Evolutionary conservation across 2,329 filamentous ascomycete genomes (phyloP).

Genomic region (Blastomyces silverae): DNA sequence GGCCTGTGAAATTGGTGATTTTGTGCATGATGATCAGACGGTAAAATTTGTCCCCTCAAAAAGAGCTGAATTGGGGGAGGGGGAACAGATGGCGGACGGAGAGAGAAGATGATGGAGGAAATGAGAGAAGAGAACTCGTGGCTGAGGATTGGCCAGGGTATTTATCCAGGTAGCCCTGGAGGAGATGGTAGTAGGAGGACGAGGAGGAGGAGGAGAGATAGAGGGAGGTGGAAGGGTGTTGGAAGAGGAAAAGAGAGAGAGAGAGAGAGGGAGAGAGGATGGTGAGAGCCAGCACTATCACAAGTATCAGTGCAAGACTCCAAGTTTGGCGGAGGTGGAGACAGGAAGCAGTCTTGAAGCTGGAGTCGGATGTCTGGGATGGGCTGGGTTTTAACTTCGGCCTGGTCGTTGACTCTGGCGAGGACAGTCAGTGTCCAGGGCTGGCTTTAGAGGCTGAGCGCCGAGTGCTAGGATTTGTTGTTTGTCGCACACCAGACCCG

Average conservation of each 20-base stretch:
- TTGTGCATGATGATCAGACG: constrained; percentile 52
- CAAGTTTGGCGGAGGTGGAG: background rate
- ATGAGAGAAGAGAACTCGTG: constrained; percentile 21
- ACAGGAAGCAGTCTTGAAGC: background rate
- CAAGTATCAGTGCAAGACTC: background rate
- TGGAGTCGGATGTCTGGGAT: constrained; percentile 7
- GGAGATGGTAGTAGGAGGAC: background rate
- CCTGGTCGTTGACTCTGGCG: background rate
- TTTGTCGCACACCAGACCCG: background rate
- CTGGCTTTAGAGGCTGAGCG: background rate
- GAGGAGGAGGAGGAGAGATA: background rate
- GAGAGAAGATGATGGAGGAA: constrained; percentile 19
- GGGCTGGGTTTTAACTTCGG: constrained; percentile 7
- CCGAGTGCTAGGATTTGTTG: background rate
- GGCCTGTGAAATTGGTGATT: constrained; percentile 61
- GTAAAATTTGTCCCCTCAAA: constrained; percentile 27
- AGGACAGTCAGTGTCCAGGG: background rate
- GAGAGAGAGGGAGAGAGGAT: constrained; percentile 2
- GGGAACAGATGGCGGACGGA: constrained; percentile 25
- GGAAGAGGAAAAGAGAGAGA: background rate
- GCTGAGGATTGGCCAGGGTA: background rate
- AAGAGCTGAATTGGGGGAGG: constrained; percentile 20
- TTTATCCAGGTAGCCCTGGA: background rate
- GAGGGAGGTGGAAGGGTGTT: background rate
- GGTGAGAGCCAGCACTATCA: constrained; percentile 1